These are phyloP conservation scores for Periconia sp. DNA, from an alignment of 2,329 filamentous ascomycete genomes.

Conservation along the genomic window DNA sequence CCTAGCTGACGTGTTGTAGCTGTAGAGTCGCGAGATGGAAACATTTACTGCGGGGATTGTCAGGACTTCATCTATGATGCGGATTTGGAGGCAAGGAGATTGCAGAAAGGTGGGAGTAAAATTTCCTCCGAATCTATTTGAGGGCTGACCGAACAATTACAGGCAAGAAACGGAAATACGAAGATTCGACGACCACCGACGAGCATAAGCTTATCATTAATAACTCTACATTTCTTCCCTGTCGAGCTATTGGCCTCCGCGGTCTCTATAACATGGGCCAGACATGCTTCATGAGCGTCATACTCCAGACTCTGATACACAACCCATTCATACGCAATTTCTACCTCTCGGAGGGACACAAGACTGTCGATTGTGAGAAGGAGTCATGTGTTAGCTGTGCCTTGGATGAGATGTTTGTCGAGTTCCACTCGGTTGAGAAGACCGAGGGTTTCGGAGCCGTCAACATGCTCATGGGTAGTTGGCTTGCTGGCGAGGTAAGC, in stretches of 20 bases:
- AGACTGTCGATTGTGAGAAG: slow-evolving; percentile 71
- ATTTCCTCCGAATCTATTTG: neutral
- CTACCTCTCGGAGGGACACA: slow-evolving; percentile 90
- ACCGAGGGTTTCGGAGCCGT: slow-evolving; percentile 90
- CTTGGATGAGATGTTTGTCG: slow-evolving; percentile 67
- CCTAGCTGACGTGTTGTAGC: slow-evolving; percentile 56
- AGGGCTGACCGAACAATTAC: slow-evolving; percentile 29
- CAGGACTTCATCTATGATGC: slow-evolving; percentile 85
- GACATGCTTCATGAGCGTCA: slow-evolving; percentile 97
- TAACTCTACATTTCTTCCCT: slow-evolving; percentile 81
- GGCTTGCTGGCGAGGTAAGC: slow-evolving; percentile 78
- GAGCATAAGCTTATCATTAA: slow-evolving; percentile 77
- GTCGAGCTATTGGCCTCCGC: slow-evolving; percentile 83
- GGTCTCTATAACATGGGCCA: slow-evolving; percentile 98
- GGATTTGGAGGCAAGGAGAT: slow-evolving; percentile 75
- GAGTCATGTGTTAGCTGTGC: slow-evolving; percentile 66
- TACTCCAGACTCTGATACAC: slow-evolving; percentile 90
- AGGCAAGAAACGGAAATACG: slow-evolving; percentile 75
- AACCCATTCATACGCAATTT: slow-evolving; percentile 91
- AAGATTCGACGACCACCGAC: slow-evolving; percentile 68
- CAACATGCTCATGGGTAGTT: slow-evolving; percentile 86
- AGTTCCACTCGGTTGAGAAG: slow-evolving; percentile 73
- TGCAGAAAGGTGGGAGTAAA: slow-evolving; percentile 67
- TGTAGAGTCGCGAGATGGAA: slow-evolving; percentile 77
- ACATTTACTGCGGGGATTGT: slow-evolving; percentile 81